Evolutionary conservation across 352 stramenopile species (phyloP), one percentile per base, ranked within the genome.

Genomic region (Phytophthora quininea): DNA sequence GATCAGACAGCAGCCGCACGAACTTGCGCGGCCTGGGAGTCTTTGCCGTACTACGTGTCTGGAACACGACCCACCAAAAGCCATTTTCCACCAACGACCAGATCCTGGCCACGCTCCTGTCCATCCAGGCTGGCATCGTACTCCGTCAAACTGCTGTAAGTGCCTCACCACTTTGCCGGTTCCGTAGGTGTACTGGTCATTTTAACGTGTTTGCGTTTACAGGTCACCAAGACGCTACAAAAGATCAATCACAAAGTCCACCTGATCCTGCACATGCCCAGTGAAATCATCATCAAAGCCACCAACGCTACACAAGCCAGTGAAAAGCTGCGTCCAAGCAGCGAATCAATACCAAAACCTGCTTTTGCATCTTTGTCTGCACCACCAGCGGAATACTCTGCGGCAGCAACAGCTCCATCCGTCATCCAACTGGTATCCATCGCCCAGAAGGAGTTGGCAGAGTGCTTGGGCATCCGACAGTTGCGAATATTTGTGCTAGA

Each of bases 51-150:
- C 62, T 93, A 27, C 82, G 85, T 56, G 79, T 66, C 32, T 93
- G 83, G 82, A 93, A 93, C 58, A 91, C 83, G 2, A 82, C 69
- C 12, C 74, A 90, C 33, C 77, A 89, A 32, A 92, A 91, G 58
- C 74, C 80, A 8, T 93, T 93, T 56, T 84, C 82, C 1, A 4
- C 76, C n/a, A 92, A 91, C 52, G 86, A 93, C 56, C 80, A 91
- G 65, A 90, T 93, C 54, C 54, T 92, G 0, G 80, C 71, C n/a
- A 64, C 67, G 10, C 58, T 93, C 0, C 62, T 92, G 12, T 80
- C 74, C 10, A 80, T 89, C 40, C 84, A 93, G 50, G 76, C 84
- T 1, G 86, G 82, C 1, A 77, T 80, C 29, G 60, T 91, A 32
- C 69, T 91, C 15, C 70, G 82, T 4, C 83, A 93, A 60, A 77